Conservation (phyloP, 306 rosid species). For the Biancaea sappan region DNA sequence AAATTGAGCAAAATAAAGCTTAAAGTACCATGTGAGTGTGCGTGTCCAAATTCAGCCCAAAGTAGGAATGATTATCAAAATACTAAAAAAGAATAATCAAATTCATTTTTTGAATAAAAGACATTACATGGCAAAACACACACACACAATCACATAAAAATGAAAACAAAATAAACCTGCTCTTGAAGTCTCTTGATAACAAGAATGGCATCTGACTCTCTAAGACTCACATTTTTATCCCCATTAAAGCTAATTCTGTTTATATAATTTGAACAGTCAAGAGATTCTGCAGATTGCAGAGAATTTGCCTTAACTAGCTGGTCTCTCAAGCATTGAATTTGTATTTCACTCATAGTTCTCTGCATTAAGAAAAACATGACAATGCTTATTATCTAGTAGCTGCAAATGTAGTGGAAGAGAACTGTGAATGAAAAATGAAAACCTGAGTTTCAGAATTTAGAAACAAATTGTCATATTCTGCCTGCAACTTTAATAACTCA, state of each 20-base stretch:
- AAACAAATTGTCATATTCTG: conserved; percentile 78
- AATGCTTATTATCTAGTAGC: conserved; percentile 8
- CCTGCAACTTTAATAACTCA: conserved; percentile 54
- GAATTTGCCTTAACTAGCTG: conserved; percentile 52
- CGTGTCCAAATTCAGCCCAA: conserved; percentile 31
- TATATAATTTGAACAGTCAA: conserved; percentile 43
- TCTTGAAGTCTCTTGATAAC: conserved; percentile 90
- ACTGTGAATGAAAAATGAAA: conserved; percentile 14
- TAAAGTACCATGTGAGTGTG: neutral
- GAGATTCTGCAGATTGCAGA: conserved; percentile 32
- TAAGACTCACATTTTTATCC: conserved; percentile 49
- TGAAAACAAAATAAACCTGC: conserved; percentile 50
- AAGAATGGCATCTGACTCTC: conserved; percentile 72
- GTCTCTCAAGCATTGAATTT: conserved; percentile 63
- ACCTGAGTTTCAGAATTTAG: conserved; percentile 75
- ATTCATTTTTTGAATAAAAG: conserved; percentile 6
- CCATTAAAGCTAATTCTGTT: conserved; percentile 35
- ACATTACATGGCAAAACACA: neutral
- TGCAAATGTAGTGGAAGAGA: conserved; percentile 26
- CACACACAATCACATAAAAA: neutral
- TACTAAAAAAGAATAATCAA: neutral
- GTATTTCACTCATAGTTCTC: conserved; percentile 72
- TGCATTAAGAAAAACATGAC: conserved; percentile 41
- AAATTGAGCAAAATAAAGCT: conserved; percentile 7
- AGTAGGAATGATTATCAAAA: conserved; percentile 23